These are phyloP conservation scores for Aegilops longissima DNA, from an alignment of 176 grass and related monocot genomes.

Conservation along the genomic window DNA sequence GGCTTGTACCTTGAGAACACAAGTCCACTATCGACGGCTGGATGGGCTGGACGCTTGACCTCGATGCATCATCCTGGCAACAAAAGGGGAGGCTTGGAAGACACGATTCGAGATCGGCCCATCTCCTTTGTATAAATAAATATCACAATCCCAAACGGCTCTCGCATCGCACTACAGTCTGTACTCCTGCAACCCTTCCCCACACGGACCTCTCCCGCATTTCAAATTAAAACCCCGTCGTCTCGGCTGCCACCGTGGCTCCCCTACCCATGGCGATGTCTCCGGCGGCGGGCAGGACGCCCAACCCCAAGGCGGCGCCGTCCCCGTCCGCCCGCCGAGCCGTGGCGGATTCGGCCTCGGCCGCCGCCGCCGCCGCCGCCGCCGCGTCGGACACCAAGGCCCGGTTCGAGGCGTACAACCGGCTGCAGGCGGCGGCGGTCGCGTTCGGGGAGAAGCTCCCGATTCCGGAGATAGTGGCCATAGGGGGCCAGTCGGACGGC, in stretches of 20 bases:
- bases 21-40: background rate
- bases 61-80: background rate
- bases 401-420: conserved; percentile 97
- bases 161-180: background rate
- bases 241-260: background rate
- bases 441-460: conserved; percentile 95
- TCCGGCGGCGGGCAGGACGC: conserved; percentile 50
- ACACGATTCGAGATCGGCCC: background rate
- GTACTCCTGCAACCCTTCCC: background rate
- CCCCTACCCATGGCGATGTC: conserved; percentile 40
- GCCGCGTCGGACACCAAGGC: conserved; percentile 58
- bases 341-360: conserved; percentile 17
- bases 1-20: background rate
- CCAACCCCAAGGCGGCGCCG: conserved; percentile 40
- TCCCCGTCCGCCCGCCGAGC: conserved; percentile 32
- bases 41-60: background rate
- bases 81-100: background rate
- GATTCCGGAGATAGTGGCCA: conserved; percentile 92
- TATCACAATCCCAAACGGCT: conserved; percentile 20
- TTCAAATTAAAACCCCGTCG: conserved; percentile 53
- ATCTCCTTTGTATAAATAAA: background rate
- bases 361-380: conserved; percentile 29
- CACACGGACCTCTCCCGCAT: conserved; percentile 12
- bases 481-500: conserved; percentile 86
- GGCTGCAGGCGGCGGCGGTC: conserved; percentile 86